phyloP scores from a whole-genome alignment of 23 red algal species.

The Gracilaria vermiculophylla region DNA sequence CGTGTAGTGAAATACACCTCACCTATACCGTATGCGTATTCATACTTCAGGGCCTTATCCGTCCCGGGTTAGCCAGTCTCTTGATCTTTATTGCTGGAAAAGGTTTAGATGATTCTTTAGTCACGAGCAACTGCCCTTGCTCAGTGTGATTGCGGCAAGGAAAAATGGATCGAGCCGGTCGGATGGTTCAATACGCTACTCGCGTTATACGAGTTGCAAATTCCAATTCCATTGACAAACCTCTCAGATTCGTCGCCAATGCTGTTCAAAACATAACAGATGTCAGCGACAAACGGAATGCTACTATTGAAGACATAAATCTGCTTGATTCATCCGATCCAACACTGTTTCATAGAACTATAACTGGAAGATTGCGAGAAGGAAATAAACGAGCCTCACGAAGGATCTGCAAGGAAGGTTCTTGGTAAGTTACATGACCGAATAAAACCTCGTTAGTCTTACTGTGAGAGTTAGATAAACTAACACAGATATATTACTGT shows the following conservation, averaged over 20 bases:
- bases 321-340: constrained; percentile 10
- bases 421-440: background rate
- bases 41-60: no score
- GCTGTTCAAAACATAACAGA: background rate
- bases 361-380: constrained; percentile 10
- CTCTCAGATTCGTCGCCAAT: background rate
- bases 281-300: background rate
- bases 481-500: background rate
- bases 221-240: background rate
- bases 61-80: no score
- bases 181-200: background rate
- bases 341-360: constrained; percentile 1
- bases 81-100: no score
- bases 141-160: no score
- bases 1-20: no score
- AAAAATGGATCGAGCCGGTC: background rate
- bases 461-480: background rate
- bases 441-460: background rate
- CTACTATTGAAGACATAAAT: constrained; percentile 1
- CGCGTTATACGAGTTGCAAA: background rate
- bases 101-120: no score
- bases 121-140: no score
- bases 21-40: no score
- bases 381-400: background rate
- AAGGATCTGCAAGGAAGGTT: constrained; percentile 20